Evolutionary conservation across 2,329 filamentous ascomycete species (phyloP).

Genomic region (Laburnicola sp.): DNA sequence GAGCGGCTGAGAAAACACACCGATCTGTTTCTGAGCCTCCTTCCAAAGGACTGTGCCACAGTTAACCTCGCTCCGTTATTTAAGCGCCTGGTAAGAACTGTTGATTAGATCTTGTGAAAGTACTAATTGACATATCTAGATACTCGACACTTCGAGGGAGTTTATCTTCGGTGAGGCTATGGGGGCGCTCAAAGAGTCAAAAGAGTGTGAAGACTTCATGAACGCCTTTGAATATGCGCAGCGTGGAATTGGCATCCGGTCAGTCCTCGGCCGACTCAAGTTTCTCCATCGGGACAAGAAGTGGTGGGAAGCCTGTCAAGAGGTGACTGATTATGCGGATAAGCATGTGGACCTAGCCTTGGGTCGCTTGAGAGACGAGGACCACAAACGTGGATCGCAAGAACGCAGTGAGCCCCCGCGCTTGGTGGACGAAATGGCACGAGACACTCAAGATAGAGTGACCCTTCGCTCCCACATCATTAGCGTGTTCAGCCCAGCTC

Average conservation of each 20-base stretch:
- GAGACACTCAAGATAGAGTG: conserved; percentile 16
- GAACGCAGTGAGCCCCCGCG: neutral
- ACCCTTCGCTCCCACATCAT: conserved; percentile 19
- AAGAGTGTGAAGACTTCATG: conserved; percentile 14
- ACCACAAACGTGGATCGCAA: neutral
- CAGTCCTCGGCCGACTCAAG: conserved; percentile 10
- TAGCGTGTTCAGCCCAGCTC: conserved; percentile 23
- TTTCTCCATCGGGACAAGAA: conserved; percentile 16
- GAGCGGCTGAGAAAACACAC: conserved; percentile 19
- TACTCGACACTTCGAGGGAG: conserved; percentile 19
- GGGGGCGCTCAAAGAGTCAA: conserved; percentile 8
- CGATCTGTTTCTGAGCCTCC: conserved; percentile 17
- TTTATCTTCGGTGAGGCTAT: conserved; percentile 22
- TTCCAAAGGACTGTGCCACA: conserved; percentile 25
- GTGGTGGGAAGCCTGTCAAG: conserved; percentile 14
- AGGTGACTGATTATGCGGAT: conserved; percentile 16
- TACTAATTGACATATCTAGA: conserved; percentile 5
- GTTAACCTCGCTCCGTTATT: conserved; percentile 35
- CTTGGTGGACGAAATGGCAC: conserved; percentile 23
- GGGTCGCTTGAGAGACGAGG: neutral
- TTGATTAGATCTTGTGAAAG: neutral
- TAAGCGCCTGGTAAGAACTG: conserved; percentile 18
- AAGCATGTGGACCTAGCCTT: conserved; percentile 13
- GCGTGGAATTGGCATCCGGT: conserved; percentile 11
- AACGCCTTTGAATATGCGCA: conserved; percentile 17